phyloP scores from a whole-genome alignment of 2,329 filamentous ascomycete species.

The Chaetoscypha palmicola region DNA sequence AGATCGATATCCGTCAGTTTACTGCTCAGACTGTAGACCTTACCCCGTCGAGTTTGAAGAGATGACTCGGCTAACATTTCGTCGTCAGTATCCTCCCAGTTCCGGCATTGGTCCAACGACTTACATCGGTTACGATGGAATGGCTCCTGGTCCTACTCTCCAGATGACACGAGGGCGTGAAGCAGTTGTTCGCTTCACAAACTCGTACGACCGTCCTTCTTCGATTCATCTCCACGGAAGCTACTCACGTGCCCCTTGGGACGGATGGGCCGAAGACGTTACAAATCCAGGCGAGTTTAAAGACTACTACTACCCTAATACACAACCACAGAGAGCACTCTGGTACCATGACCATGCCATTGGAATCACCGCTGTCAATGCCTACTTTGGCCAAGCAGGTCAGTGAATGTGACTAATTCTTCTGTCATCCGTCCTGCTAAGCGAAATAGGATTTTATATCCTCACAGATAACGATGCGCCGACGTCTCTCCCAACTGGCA shows the following conservation, averaged over 20 bases:
- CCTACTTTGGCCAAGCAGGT: slow-evolving; percentile 49
- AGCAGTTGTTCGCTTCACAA: slow-evolving; percentile 47
- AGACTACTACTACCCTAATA: slow-evolving; percentile 56
- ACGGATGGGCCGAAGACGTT: slow-evolving; percentile 48
- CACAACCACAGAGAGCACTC: slow-evolving; percentile 43
- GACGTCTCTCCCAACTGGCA: slow-evolving; percentile 41
- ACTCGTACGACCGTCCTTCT: slow-evolving; percentile 23
- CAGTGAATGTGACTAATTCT: neutral
- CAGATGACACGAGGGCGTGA: slow-evolving; percentile 37
- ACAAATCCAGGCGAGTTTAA: slow-evolving; percentile 46
- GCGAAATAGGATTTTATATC: slow-evolving; percentile 38
- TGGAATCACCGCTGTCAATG: slow-evolving; percentile 44
- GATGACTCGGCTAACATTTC: too few relatives aligned
- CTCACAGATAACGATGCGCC: slow-evolving; percentile 38
- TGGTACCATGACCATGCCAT: slow-evolving; percentile 47
- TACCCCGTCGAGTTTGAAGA: too few relatives aligned
- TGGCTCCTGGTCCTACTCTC: slow-evolving; percentile 47
- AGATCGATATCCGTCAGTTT: slow-evolving; percentile 37
- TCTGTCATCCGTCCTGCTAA: neutral
- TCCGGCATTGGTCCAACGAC: slow-evolving; percentile 35
- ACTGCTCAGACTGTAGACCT: slow-evolving; percentile 35
- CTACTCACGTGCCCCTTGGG: slow-evolving; percentile 40
- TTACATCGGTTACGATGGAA: slow-evolving; percentile 47
- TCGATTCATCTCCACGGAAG: slow-evolving; percentile 36
- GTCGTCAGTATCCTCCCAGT: slow-evolving; percentile 21